These are phyloP conservation scores for Apiospora rasikravindrae DNA, from an alignment of 2,329 filamentous ascomycete genomes.

Conservation along the genomic window DNA sequence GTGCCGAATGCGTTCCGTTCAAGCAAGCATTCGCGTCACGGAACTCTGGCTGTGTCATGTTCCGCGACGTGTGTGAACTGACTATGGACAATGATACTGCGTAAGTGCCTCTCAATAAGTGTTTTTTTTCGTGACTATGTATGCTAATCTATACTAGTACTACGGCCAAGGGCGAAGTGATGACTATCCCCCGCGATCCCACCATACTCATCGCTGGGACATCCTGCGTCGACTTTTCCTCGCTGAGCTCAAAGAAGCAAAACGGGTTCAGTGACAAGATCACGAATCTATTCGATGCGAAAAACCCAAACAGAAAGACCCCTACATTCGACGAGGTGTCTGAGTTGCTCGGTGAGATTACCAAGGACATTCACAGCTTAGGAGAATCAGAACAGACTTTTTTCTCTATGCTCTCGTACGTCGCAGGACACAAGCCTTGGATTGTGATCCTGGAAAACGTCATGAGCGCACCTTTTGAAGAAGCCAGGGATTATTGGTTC, in stretches of 20 bases:
- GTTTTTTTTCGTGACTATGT: constrained; percentile 18
- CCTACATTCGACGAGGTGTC: neutral
- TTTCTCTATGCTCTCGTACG: constrained; percentile 63
- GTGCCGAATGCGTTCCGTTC: constrained; percentile 65
- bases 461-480: constrained; percentile 60
- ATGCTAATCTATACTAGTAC: constrained; percentile 47
- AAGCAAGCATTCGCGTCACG: constrained; percentile 70
- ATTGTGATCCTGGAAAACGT: constrained; percentile 79
- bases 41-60: constrained; percentile 62
- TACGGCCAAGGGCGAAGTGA: constrained; percentile 69
- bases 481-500: constrained; percentile 49
- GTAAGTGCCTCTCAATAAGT: constrained; percentile 43
- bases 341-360: constrained; percentile 48
- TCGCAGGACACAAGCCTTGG: constrained; percentile 58
- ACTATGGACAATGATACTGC: constrained; percentile 34
- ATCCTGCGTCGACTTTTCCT: constrained; percentile 77
- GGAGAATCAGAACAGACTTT: constrained; percentile 73
- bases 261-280: constrained; percentile 54
- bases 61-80: constrained; percentile 62
- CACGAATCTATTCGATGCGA: constrained; percentile 46
- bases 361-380: constrained; percentile 62
- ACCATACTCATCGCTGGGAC: constrained; percentile 76
- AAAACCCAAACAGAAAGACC: neutral
- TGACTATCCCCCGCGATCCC: constrained; percentile 58
- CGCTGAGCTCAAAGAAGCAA: constrained; percentile 58